These are phyloP conservation scores for Amborella trichopoda DNA, from an alignment of 164 flowering plant species.

Conservation along the genomic window DNA sequence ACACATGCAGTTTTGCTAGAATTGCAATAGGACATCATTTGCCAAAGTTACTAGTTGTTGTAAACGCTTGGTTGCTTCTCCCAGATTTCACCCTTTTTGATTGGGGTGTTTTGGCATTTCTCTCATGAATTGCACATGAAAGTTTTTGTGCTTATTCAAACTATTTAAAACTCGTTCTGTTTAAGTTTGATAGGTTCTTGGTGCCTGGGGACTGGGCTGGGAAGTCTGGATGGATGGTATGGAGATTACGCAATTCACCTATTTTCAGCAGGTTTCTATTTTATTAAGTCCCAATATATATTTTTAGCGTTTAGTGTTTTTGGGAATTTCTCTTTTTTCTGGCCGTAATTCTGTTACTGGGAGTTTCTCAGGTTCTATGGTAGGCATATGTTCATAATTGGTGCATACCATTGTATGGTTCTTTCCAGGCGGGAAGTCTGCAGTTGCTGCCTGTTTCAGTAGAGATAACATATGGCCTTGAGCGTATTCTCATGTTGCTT, in stretches of 20 bases:
- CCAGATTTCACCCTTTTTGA: not conserved
- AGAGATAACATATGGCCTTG: slow-evolving; percentile 99
- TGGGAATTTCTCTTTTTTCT: not conserved
- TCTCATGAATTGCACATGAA: too few relatives aligned
- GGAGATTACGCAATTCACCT: slow-evolving; percentile 98
- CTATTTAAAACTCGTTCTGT: too few relatives aligned
- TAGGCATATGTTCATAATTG: not conserved
- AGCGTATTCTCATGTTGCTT: slow-evolving; percentile 90
- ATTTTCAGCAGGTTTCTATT: slow-evolving; percentile 90
- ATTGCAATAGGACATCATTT: too few relatives aligned
- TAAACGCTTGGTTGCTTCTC: not conserved
- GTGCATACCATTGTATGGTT: not conserved
- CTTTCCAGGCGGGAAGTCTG: slow-evolving; percentile 81
- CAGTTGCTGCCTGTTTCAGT: slow-evolving; percentile 78
- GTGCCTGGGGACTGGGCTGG: slow-evolving; percentile 99
- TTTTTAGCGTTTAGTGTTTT: too few relatives aligned
- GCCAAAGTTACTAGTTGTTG: too few relatives aligned
- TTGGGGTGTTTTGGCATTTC: not conserved
- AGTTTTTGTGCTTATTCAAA: too few relatives aligned
- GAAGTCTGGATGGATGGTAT: slow-evolving; percentile 99
- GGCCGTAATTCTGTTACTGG: not conserved
- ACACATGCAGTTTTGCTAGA: too few relatives aligned
- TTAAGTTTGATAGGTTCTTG: slow-evolving; percentile 60
- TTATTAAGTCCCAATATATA: too few relatives aligned
- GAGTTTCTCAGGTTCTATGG: not conserved